phyloP scores from a whole-genome alignment of 139 green algal genomes.

The Pleodorina starrii region DNA sequence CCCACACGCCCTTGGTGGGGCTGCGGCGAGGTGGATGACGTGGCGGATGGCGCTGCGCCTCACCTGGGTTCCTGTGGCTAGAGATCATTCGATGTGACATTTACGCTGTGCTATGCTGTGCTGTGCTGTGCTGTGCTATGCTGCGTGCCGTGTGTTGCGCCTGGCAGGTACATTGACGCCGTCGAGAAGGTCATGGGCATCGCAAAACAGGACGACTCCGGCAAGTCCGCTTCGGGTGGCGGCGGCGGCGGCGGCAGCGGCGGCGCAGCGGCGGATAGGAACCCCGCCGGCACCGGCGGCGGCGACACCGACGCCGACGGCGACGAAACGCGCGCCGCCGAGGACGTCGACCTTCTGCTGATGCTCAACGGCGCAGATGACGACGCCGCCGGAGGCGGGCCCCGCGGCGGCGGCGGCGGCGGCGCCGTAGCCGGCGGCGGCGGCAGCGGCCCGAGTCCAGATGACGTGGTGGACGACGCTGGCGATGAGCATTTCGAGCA shows the following conservation, averaged over 20 bases:
- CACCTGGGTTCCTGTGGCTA: too few relatives aligned
- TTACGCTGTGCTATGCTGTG: neutral
- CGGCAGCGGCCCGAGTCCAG: too few relatives aligned
- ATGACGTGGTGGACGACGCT: neutral
- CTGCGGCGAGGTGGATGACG: too few relatives aligned
- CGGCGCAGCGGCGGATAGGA: neutral
- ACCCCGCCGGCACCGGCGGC: neutral
- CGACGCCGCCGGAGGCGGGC: neutral
- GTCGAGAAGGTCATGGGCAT: slow-evolving; percentile 31
- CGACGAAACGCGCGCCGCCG: neutral
- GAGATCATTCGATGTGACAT: neutral
- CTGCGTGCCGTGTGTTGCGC: neutral
- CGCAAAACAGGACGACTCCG: neutral
- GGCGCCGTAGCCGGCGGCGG: neutral
- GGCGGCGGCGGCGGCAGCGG: neutral
- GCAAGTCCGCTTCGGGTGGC: neutral
- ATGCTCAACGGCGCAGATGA: neutral
- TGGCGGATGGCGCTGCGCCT: too few relatives aligned
- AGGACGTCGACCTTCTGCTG: neutral
- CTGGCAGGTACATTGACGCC: slow-evolving; percentile 8
- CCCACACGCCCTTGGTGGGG: too few relatives aligned
- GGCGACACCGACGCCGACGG: neutral
- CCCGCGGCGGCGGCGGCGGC: neutral
- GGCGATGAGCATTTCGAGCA: slow-evolving; percentile 30
- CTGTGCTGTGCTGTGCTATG: too few relatives aligned